A percentile compares a stretch with the other conserved stretches of the same genome.
Evolutionary conservation across 768 basidiomycete species (phyloP).

Genomic region (Chiua virens): DNA sequence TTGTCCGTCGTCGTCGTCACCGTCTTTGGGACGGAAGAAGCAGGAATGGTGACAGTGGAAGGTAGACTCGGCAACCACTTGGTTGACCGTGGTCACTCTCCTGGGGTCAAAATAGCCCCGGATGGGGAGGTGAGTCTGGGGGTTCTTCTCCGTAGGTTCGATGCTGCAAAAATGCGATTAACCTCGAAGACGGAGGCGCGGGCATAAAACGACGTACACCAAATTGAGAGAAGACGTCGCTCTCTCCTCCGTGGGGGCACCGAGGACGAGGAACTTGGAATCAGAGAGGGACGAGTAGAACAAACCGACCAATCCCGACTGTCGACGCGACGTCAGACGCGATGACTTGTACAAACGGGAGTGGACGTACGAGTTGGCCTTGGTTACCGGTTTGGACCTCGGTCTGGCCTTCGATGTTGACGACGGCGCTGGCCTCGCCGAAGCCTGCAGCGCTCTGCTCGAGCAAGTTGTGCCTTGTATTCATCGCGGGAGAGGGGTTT

Average conservation of each 20-base stretch:
- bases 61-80: constrained; percentile 29
- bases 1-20: neutral
- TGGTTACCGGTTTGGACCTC: constrained; percentile 26
- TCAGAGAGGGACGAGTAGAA: constrained; percentile 39
- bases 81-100: constrained; percentile 32
- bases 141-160: constrained; percentile 29
- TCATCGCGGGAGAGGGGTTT: constrained; percentile 35
- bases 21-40: constrained; percentile 16
- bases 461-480: constrained; percentile 40
- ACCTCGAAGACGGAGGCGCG: neutral
- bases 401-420: constrained; percentile 27
- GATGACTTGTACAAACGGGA: neutral
- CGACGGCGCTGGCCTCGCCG: constrained; percentile 13
- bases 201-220: constrained; percentile 26
- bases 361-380: constrained; percentile 25
- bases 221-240: constrained; percentile 40
- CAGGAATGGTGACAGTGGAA: constrained; percentile 26
- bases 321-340: neutral
- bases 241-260: constrained; percentile 31
- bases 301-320: constrained; percentile 34
- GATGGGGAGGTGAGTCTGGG: constrained; percentile 12
- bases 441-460: constrained; percentile 24
- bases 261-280: constrained; percentile 34
- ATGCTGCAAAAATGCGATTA: constrained; percentile 20
- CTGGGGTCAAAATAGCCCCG: constrained; percentile 37